These are phyloP conservation scores for Solanum hybrid DNA, from an alignment of 305 asterid species.

Conservation along the genomic window DNA sequence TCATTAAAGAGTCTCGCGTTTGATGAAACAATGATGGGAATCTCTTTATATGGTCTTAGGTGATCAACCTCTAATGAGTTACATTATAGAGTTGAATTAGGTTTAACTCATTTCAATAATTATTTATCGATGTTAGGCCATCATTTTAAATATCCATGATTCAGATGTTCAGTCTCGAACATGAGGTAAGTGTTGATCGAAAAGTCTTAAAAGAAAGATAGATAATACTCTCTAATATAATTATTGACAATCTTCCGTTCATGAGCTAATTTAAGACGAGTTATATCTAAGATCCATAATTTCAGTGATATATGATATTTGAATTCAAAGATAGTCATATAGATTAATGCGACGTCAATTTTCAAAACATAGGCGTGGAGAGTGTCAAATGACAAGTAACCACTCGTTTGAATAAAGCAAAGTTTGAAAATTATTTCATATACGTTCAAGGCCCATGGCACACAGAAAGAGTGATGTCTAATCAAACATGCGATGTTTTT, in stretches of 20 bases:
- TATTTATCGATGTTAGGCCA: not conserved
- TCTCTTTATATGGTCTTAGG: not conserved
- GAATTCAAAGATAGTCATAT: not conserved
- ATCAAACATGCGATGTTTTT: not conserved
- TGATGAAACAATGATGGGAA: not conserved
- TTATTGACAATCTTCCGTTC: too few relatives aligned
- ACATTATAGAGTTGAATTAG: too few relatives aligned
- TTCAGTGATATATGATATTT: not conserved
- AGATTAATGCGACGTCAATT: not conserved
- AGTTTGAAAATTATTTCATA: not conserved
- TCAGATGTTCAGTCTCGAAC: not conserved
- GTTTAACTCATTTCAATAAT: not conserved
- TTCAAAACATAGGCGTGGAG: not conserved
- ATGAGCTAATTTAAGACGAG: too few relatives aligned
- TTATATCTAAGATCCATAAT: too few relatives aligned
- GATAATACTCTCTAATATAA: too few relatives aligned
- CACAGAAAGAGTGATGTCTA: conserved; percentile 1
- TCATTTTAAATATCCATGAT: not conserved
- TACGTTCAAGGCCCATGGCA: not conserved
- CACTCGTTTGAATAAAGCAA: not conserved
- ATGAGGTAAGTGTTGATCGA: not conserved
- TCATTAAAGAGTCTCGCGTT: not conserved
- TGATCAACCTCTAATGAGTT: too few relatives aligned
- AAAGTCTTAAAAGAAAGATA: not conserved
- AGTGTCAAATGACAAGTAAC: not conserved